These are phyloP conservation scores for Mortierella antarctica DNA, from an alignment of 192 early-diverging fungal species.

Conservation along the genomic window DNA sequence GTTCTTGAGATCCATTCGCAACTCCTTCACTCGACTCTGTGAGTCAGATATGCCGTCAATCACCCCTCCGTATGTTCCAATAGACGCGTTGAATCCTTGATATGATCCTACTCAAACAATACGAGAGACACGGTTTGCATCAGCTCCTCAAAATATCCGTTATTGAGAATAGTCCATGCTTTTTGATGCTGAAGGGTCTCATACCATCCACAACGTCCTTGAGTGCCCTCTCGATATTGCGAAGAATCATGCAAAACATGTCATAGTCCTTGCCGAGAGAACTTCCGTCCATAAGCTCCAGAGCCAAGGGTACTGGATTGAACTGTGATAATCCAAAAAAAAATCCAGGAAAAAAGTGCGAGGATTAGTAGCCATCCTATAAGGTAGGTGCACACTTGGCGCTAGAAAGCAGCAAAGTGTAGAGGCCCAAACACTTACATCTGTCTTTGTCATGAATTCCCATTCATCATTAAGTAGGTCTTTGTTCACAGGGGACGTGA, in stretches of 20 bases:
- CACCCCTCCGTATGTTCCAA: constrained; percentile 83
- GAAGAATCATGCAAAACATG: constrained; percentile 68
- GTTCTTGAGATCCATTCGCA: constrained; percentile 71
- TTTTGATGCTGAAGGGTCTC: background rate
- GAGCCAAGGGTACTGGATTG: constrained; percentile 78
- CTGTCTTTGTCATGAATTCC: constrained; percentile 65
- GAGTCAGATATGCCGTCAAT: constrained; percentile 75
- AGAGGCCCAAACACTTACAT: constrained; percentile 46
- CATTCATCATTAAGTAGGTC: constrained; percentile 58
- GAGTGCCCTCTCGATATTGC: constrained; percentile 72
- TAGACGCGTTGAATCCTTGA: constrained; percentile 84
- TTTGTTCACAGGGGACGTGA: constrained; percentile 2
- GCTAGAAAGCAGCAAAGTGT: background rate
- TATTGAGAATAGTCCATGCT: background rate
- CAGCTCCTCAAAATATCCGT: background rate
- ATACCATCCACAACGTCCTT: constrained; percentile 76
- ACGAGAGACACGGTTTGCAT: background rate
- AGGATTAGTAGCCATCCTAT: background rate
- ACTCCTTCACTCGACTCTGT: constrained; percentile 68
- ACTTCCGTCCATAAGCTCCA: constrained; percentile 81
- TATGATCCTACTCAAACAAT: constrained; percentile 71
- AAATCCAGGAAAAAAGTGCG: background rate
- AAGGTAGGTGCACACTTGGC: background rate
- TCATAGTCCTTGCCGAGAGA: constrained; percentile 73
- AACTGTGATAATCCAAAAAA: constrained; percentile 52